A percentile compares a stretch with the other conserved stretches of the same genome.
Conservation (phyloP, 495 filamentous ascomycete species). For the Penicillium goetzii region DNA sequence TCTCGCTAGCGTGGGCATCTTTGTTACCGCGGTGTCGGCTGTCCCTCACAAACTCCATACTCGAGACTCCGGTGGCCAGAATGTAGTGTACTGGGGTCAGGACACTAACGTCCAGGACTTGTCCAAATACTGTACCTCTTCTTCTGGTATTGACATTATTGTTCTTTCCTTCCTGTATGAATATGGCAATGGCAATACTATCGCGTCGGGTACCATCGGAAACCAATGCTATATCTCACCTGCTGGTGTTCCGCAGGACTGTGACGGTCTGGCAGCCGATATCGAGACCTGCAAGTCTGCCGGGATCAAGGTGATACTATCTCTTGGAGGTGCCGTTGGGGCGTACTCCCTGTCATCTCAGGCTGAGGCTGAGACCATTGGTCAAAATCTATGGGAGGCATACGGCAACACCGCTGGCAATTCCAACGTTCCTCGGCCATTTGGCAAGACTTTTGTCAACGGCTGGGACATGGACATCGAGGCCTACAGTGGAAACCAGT, state of each 20-base stretch:
- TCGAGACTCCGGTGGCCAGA: constrained; percentile 34
- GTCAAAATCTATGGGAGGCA: constrained; percentile 55
- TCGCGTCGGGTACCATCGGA: constrained; percentile 35
- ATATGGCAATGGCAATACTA: constrained; percentile 36
- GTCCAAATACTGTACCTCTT: constrained; percentile 41
- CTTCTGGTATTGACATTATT: constrained; percentile 52
- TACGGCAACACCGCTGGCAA: constrained; percentile 49
- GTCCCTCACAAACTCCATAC: constrained; percentile 29
- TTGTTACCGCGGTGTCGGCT: constrained; percentile 33
- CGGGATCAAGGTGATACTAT: constrained; percentile 55
- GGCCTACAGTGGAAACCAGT: constrained; percentile 31
- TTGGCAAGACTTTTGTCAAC: constrained; percentile 57
- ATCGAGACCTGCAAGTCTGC: constrained; percentile 54
- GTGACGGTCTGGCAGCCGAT: constrained; percentile 46
- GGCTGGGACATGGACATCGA: constrained; percentile 63
- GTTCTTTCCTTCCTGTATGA: constrained; percentile 57
- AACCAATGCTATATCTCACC: constrained; percentile 27
- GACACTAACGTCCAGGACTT: constrained; percentile 47
- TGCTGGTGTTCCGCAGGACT: constrained; percentile 37
- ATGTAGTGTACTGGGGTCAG: constrained; percentile 52
- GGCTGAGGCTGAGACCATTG: constrained; percentile 49
- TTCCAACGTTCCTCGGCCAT: constrained; percentile 45
- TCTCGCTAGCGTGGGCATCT: constrained; percentile 32
- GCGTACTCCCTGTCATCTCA: constrained; percentile 44
- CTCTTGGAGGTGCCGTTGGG: constrained; percentile 49